Conservation (phyloP, 2,329 filamentous ascomycete genomes). For the Fusarium subglutinans region DNA sequence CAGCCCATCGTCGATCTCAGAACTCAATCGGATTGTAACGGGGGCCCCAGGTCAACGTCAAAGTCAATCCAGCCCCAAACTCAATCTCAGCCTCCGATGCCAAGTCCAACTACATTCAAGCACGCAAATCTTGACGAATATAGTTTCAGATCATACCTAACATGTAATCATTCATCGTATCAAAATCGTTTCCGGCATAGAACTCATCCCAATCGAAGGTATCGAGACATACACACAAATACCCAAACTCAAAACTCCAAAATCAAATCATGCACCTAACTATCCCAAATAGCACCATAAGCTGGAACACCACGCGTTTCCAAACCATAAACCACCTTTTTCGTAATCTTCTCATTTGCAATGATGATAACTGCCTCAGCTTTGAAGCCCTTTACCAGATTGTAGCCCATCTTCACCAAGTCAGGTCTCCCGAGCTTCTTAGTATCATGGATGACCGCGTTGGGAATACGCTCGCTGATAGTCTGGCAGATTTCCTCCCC, state of each 20-base stretch:
- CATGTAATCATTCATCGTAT: slow-evolving; percentile 18
- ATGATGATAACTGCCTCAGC: slow-evolving; percentile 79
- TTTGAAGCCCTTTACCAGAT: slow-evolving; percentile 64
- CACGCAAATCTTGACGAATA: background rate
- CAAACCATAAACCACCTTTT: slow-evolving; percentile 73
- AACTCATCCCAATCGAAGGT: background rate
- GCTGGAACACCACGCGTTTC: slow-evolving; percentile 72
- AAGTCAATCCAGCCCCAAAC: slow-evolving; percentile 3
- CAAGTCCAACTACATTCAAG: slow-evolving; percentile 11
- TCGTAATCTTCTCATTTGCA: slow-evolving; percentile 73
- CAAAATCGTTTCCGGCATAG: background rate
- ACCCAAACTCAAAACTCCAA: background rate
- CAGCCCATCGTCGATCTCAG: background rate
- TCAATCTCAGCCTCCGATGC: slow-evolving; percentile 2
- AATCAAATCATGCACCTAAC: slow-evolving; percentile 32
- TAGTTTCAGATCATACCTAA: slow-evolving; percentile 1
- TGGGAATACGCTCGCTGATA: slow-evolving; percentile 65
- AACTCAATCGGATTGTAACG: slow-evolving; percentile 20
- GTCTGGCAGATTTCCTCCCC: slow-evolving; percentile 64
- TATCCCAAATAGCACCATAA: slow-evolving; percentile 79
- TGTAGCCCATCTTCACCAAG: slow-evolving; percentile 57
- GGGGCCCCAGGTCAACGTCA: background rate
- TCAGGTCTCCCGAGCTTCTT: slow-evolving; percentile 68
- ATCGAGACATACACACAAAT: background rate
- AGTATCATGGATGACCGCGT: slow-evolving; percentile 75